Percentiles rank a stretch among this genome's conserved stretches.
phyloP scores from a whole-genome alignment of 2,329 filamentous ascomycete genomes.

The Botrytis galanthina region DNA sequence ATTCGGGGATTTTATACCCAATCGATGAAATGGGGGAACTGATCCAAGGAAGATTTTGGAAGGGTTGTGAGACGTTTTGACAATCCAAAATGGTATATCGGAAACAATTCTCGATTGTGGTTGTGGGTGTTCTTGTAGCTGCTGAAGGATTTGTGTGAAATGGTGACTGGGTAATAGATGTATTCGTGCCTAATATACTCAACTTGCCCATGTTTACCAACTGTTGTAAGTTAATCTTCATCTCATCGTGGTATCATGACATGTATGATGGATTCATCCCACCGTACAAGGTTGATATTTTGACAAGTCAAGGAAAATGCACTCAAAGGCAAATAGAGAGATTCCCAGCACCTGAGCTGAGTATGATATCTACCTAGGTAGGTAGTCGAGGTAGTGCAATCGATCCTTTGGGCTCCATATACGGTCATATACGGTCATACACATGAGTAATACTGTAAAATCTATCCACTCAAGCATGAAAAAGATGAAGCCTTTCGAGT shows the following conservation, averaged over 20 bases:
- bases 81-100: neutral
- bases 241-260: neutral
- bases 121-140: neutral
- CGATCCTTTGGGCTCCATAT: neutral
- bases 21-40: conserved; percentile 8
- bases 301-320: too few relatives aligned
- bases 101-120: neutral
- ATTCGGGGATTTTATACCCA: conserved; percentile 11
- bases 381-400: neutral
- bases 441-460: neutral
- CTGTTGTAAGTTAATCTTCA: neutral
- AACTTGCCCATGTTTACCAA: neutral
- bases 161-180: neutral
- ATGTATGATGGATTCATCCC: neutral
- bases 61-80: conserved; percentile 1
- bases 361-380: neutral
- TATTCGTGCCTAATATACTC: neutral
- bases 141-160: neutral
- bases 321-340: neutral
- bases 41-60: neutral
- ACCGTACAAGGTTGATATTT: neutral
- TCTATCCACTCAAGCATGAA: neutral
- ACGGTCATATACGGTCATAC: neutral
- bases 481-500: neutral
- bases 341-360: neutral